These are phyloP conservation scores for Boletus bicolor DNA, from an alignment of 768 basidiomycete genomes.

Conservation along the genomic window DNA sequence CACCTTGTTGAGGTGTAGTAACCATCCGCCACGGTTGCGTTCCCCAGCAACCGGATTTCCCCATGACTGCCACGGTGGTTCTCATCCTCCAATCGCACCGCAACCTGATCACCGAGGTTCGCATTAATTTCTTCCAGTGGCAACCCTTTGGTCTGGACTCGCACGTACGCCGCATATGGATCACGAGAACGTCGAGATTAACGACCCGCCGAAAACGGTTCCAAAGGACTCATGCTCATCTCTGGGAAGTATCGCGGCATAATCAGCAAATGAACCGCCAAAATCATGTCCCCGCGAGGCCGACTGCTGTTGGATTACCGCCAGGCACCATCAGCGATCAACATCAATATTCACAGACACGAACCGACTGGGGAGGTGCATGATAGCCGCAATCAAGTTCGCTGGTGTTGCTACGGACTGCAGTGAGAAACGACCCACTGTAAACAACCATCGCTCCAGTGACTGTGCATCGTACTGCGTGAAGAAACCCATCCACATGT, in stretches of 20 bases:
- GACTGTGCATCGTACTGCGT: no score
- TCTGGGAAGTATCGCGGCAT: background rate
- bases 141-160: background rate
- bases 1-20: background rate
- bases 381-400: background rate
- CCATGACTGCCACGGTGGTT: background rate
- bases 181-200: background rate
- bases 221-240: no score
- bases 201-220: background rate
- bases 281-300: background rate
- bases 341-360: background rate
- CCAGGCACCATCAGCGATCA: background rate
- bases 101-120: background rate
- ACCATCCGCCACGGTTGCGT: background rate
- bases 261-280: background rate
- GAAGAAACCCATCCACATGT: no score
- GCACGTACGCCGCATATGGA: background rate
- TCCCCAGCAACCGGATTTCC: background rate
- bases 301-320: background rate
- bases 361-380: background rate
- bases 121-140: no score
- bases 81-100: background rate
- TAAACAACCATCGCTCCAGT: background rate
- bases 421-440: background rate
- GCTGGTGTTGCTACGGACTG: background rate